phyloP scores from a whole-genome alignment of 352 stramenopile species.

The Pythium vanterpoolii region DNA sequence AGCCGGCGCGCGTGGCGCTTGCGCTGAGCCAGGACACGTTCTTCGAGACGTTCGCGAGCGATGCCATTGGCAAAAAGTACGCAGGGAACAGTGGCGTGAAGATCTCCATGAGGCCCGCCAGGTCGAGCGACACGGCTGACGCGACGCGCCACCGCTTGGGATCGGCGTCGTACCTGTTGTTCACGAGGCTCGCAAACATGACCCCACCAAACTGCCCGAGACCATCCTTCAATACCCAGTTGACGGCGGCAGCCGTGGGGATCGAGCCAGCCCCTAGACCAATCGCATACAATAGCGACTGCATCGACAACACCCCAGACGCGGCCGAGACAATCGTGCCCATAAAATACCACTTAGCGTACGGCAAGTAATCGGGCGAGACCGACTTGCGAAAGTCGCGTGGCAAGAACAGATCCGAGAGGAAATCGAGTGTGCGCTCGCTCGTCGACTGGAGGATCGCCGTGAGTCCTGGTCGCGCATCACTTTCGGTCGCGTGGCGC shows the following conservation, averaged over 20 bases:
- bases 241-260: conserved; percentile 89
- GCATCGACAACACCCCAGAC: conserved; percentile 91
- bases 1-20: conserved; percentile 90
- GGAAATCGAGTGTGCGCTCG: conserved; percentile 40
- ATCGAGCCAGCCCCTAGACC: conserved; percentile 86
- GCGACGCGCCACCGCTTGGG: conserved; percentile 94
- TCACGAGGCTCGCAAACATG: conserved; percentile 90
- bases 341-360: conserved; percentile 83
- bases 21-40: conserved; percentile 96
- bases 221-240: conserved; percentile 97
- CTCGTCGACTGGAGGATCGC: conserved; percentile 26
- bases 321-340: conserved; percentile 78
- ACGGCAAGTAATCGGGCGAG: conserved; percentile 83
- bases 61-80: conserved; percentile 90
- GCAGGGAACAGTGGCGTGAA: conserved; percentile 68
- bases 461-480: conserved; percentile 9
- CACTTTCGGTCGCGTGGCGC: neutral
- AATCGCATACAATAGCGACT: conserved; percentile 93
- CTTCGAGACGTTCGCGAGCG: conserved; percentile 90
- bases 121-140: conserved; percentile 88
- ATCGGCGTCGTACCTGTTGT: conserved; percentile 93
- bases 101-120: conserved; percentile 92
- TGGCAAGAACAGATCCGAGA: conserved; percentile 88
- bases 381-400: conserved; percentile 85
- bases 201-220: conserved; percentile 95